These are phyloP conservation scores for Arachis stenosperma DNA, from an alignment of 306 rosid genomes.

Conservation along the genomic window DNA sequence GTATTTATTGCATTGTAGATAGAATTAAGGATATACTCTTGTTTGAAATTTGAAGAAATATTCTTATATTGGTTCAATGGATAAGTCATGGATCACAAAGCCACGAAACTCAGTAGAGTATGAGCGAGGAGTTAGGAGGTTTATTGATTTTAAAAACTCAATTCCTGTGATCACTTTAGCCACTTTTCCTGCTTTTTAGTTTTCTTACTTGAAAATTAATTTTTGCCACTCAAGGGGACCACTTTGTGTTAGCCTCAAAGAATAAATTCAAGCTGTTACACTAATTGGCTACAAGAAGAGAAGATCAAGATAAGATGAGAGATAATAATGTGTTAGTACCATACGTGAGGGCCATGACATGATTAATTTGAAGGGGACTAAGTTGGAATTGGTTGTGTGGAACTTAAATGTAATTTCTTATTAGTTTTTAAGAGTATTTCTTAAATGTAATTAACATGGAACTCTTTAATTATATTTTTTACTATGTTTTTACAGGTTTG, in stretches of 20 bases:
- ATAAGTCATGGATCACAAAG: too few species aligned
- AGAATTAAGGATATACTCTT: too few species aligned
- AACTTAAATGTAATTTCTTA: slow-evolving; percentile 21
- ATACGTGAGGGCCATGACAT: neutral
- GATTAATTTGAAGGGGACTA: slow-evolving; percentile 18
- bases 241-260: slow-evolving; percentile 37
- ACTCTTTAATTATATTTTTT: too few species aligned
- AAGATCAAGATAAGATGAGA: slow-evolving; percentile 25
- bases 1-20: too few species aligned
- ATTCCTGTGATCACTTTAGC: slow-evolving; percentile 76
- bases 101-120: too few species aligned
- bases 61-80: too few species aligned
- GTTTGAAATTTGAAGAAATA: too few species aligned
- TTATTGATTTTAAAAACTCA: too few species aligned
- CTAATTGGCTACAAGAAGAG: neutral
- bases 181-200: slow-evolving; percentile 58
- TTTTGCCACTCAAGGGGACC: slow-evolving; percentile 49
- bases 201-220: slow-evolving; percentile 44
- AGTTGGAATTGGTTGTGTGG: slow-evolving; percentile 28
- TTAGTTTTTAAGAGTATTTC: too few species aligned
- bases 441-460: too few species aligned
- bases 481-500: too few species aligned
- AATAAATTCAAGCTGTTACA: slow-evolving; percentile 2
- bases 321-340: neutral
- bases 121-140: too few species aligned